Conservation (phyloP, 768 basidiomycete species). For the Lactarius psammicola region DNA sequence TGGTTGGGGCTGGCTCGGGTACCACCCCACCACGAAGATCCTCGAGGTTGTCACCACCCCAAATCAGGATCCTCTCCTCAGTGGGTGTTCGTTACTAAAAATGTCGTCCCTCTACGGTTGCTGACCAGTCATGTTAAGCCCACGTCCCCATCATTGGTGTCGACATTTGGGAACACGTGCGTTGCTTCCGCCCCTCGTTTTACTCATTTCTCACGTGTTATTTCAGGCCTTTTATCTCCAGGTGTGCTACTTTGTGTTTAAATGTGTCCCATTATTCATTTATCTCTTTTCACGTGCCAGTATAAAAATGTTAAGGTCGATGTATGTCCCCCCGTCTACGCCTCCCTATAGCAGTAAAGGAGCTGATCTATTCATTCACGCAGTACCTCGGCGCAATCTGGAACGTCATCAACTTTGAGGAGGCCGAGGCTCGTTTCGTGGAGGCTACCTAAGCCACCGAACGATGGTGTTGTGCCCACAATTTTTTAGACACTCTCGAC, state of each 20-base stretch:
- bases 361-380: slow-evolving; percentile 6
- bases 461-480: neutral
- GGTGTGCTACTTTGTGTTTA: neutral
- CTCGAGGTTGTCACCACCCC: slow-evolving; percentile 91
- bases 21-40: slow-evolving; percentile 59
- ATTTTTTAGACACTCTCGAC: neutral
- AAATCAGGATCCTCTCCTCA: slow-evolving; percentile 92
- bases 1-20: slow-evolving; percentile 98
- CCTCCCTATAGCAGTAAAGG: neutral
- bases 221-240: slow-evolving; percentile 25
- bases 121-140: slow-evolving; percentile 42
- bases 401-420: slow-evolving; percentile 94
- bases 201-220: slow-evolving; percentile 48
- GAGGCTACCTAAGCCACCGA: slow-evolving; percentile 37
- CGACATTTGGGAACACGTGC: slow-evolving; percentile 92
- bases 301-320: slow-evolving; percentile 94
- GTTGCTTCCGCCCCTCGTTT: slow-evolving; percentile 34
- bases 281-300: slow-evolving; percentile 36
- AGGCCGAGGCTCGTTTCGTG: slow-evolving; percentile 65
- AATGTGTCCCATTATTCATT: neutral
- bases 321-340: slow-evolving; percentile 48
- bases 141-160: slow-evolving; percentile 92
- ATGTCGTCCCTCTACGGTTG: neutral
- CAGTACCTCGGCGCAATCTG: slow-evolving; percentile 95
- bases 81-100: slow-evolving; percentile 36